A percentile compares a stretch with the other conserved stretches of the same genome.
Conservation (phyloP, 2,329 filamentous ascomycete genomes). For the Alternaria ethzedia region DNA sequence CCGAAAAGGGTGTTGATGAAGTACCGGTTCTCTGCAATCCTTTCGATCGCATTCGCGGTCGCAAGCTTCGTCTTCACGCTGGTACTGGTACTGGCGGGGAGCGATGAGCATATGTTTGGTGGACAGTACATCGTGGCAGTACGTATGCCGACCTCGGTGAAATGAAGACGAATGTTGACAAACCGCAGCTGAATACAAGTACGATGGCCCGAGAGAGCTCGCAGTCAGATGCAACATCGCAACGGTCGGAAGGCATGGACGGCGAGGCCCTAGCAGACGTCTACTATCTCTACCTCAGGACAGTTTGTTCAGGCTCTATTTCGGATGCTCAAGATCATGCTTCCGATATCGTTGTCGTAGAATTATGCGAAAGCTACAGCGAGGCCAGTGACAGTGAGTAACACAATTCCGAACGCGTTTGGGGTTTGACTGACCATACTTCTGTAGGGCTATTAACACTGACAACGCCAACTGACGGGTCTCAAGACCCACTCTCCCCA, state of each 20-base stretch:
- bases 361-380: background rate
- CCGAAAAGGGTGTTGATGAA: conserved; percentile 26
- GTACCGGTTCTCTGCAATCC: conserved; percentile 27
- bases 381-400: background rate
- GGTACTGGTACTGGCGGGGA: conserved; percentile 26
- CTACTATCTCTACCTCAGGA: conserved; percentile 4
- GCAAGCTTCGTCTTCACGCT: conserved; percentile 23
- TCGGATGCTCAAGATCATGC: background rate
- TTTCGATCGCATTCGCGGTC: conserved; percentile 17
- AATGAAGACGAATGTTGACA: background rate
- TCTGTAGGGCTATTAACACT: background rate
- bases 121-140: conserved; percentile 28
- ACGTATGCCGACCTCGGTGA: background rate
- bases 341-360: background rate
- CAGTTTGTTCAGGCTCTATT: background rate
- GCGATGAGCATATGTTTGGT: conserved; percentile 13
- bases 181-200: background rate
- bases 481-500: background rate
- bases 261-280: background rate
- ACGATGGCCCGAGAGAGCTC: background rate
- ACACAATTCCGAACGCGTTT: background rate
- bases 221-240: background rate
- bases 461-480: background rate
- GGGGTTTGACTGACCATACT: background rate
- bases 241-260: no score